A percentile compares a stretch with the other conserved stretches of the same genome.
Evolutionary conservation across 202 grass and related monocot species (phyloP).

Genomic region (Miscanthus sacchariflorus): DNA sequence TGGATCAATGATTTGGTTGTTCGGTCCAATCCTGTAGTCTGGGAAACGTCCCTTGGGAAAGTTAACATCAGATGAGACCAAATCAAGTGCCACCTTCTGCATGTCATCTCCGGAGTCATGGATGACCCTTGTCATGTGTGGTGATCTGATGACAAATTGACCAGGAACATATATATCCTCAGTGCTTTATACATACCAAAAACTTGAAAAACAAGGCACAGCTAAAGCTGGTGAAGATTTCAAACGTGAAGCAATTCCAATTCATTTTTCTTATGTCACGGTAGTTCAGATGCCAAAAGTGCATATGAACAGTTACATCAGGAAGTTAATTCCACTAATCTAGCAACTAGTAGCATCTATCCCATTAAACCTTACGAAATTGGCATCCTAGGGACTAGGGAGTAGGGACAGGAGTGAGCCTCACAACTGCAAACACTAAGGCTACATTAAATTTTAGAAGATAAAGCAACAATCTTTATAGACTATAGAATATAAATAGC

Average conservation of each 20-base stretch:
- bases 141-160: conserved; percentile 33
- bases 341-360: background rate
- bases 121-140: conserved; percentile 76
- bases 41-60: conserved; percentile 81
- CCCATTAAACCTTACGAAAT: conserved; percentile 3
- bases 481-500: conserved; percentile 18
- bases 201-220: background rate
- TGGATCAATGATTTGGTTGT: conserved; percentile 84
- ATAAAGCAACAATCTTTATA: conserved; percentile 27
- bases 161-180: conserved; percentile 17
- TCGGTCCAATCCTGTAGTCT: conserved; percentile 83
- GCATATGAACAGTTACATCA: background rate
- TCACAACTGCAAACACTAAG: background rate
- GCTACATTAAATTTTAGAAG: background rate
- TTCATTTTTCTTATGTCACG: background rate
- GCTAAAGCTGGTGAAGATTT: background rate
- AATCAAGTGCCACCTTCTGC: conserved; percentile 73
- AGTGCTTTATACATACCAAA: conserved; percentile 4
- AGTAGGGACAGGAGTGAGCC: background rate
- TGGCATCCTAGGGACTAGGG: background rate
- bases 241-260: background rate
- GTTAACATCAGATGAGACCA: conserved; percentile 89
- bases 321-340: background rate
- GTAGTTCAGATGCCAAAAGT: background rate
- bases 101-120: conserved; percentile 73